These are phyloP conservation scores for Trebouxia sp. DNA, from an alignment of 139 green algal species.

Conservation along the genomic window DNA sequence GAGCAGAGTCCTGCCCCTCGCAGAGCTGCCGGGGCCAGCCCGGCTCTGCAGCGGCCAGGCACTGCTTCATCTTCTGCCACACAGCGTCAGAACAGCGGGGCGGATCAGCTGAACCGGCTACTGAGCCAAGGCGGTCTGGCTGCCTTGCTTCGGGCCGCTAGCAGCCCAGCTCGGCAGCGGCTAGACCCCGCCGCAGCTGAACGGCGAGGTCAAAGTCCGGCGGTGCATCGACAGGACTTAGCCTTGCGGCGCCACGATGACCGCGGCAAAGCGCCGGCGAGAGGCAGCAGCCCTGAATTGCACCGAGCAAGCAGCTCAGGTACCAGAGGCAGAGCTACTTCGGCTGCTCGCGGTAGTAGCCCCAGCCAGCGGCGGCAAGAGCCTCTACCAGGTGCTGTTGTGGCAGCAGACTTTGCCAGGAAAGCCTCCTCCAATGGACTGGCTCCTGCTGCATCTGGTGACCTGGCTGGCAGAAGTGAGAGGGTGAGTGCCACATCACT, in stretches of 20 bases:
- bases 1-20: background rate
- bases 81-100: background rate
- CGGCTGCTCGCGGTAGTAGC: background rate
- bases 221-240: too few relatives aligned
- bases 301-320: too few relatives aligned
- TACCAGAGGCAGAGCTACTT: too few relatives aligned
- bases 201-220: too few relatives aligned
- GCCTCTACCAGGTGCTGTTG: background rate
- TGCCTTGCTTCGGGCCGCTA: background rate
- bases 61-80: background rate
- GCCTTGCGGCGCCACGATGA: too few relatives aligned
- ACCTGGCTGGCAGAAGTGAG: background rate
- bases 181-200: background rate
- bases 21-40: background rate
- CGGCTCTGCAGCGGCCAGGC: background rate
- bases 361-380: background rate
- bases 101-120: background rate
- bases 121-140: background rate
- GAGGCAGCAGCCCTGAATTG: conserved; percentile 8
- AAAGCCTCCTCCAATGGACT: background rate
- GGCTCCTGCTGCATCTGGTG: background rate
- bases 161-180: conserved; percentile 2
- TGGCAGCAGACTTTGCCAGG: conserved; percentile 10
- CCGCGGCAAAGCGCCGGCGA: background rate
- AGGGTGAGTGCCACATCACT: background rate